A percentile compares a stretch with the other conserved stretches of the same genome.
Evolutionary conservation across 148 eudicot genomes (phyloP).

Genomic region (Vaccinium darrowii): DNA sequence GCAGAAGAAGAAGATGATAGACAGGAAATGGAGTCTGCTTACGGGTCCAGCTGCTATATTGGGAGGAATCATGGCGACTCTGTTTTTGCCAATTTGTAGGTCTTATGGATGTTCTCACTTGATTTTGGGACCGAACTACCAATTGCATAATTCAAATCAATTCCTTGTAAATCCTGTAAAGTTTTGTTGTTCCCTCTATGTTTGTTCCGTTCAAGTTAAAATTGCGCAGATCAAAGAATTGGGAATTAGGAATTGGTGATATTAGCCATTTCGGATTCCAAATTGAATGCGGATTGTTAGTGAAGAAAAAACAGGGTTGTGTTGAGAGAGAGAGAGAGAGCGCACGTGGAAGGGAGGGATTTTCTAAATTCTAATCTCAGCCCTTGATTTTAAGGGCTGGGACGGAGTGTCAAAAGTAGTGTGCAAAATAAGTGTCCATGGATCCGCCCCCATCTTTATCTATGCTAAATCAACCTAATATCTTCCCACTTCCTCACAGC

Average conservation of each 20-base stretch:
- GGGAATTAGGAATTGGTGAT: background rate
- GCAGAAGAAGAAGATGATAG: constrained; percentile 43
- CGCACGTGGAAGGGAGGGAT: no score
- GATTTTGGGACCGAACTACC: background rate
- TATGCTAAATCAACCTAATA: background rate
- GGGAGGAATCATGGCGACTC: constrained; percentile 48
- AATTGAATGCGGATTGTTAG: background rate
- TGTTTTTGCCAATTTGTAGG: constrained; percentile 37
- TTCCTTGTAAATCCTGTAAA: background rate
- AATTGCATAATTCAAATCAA: background rate
- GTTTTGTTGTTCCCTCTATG: background rate
- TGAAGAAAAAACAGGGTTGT: background rate
- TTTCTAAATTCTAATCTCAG: no score
- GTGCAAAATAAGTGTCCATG: no score
- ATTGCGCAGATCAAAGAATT: background rate
- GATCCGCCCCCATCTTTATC: background rate
- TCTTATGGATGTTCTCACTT: background rate
- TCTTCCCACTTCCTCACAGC: background rate
- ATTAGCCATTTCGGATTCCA: background rate
- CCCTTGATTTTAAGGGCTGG: no score
- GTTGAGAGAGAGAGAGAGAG: no score
- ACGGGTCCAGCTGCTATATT: constrained; percentile 47
- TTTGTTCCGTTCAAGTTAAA: background rate
- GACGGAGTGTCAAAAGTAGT: no score
- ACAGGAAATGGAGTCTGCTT: constrained; percentile 78